A percentile compares a stretch with the other conserved stretches of the same genome.
phyloP scores from a whole-genome alignment of 2,329 filamentous ascomycete species.

The Penicillium sp. region DNA sequence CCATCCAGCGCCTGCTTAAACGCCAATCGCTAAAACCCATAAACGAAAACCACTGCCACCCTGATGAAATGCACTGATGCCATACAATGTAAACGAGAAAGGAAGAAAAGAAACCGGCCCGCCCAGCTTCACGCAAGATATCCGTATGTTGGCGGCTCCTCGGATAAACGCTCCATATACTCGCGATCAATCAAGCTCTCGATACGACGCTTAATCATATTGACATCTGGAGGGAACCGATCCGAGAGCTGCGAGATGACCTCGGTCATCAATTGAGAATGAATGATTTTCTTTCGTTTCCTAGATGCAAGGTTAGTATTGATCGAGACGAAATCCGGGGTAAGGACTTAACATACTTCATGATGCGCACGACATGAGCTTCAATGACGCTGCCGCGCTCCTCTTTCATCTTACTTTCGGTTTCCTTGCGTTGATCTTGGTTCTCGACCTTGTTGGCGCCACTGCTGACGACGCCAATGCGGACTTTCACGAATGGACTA shows the following conservation, averaged over 20 bases:
- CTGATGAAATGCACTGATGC: slow-evolving; percentile 4
- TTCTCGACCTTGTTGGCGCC: slow-evolving; percentile 80
- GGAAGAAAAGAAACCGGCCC: not conserved
- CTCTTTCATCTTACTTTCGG: slow-evolving; percentile 47
- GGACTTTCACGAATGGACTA: slow-evolving; percentile 79
- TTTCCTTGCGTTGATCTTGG: slow-evolving; percentile 51
- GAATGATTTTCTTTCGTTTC: slow-evolving; percentile 46
- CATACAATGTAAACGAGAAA: not conserved
- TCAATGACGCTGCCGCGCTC: slow-evolving; percentile 48
- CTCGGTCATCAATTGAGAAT: slow-evolving; percentile 48
- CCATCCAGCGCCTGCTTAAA: slow-evolving; percentile 4
- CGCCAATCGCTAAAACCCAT: slow-evolving; percentile 25
- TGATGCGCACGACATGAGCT: slow-evolving; percentile 49
- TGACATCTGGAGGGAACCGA: slow-evolving; percentile 48
- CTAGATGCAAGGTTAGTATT: slow-evolving; percentile 26
- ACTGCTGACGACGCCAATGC: slow-evolving; percentile 73
- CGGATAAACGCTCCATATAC: slow-evolving; percentile 44
- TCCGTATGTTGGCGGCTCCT: slow-evolving; percentile 43
- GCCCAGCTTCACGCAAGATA: slow-evolving; percentile 37
- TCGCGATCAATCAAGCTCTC: slow-evolving; percentile 51
- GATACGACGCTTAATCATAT: slow-evolving; percentile 50
- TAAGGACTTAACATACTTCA: slow-evolving; percentile 41
- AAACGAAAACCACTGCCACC: slow-evolving; percentile 2
- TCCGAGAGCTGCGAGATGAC: slow-evolving; percentile 45
- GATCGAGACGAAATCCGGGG: not conserved